Conservation (phyloP, 2,329 filamentous ascomycete genomes). For the Aureobasidium sp. region DNA sequence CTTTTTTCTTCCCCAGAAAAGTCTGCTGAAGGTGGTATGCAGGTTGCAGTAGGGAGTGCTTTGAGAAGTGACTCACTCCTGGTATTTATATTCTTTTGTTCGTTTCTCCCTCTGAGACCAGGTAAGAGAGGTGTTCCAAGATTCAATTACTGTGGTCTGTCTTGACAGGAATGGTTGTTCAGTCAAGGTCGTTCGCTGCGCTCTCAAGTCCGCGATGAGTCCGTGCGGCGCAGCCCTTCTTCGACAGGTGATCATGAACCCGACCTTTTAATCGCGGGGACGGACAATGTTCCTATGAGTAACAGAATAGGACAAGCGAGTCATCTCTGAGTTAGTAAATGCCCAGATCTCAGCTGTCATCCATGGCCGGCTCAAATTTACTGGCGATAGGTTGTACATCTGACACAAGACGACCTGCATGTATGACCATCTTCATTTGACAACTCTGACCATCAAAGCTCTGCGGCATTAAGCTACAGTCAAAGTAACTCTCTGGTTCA, state of each 20-base stretch:
- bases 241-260: background rate
- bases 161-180: background rate
- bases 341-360: background rate
- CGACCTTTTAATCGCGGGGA: background rate
- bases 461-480: no score
- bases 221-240: background rate
- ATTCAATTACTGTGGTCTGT: background rate
- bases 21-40: background rate
- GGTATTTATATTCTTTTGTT: no score
- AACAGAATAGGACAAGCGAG: background rate
- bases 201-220: background rate
- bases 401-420: background rate
- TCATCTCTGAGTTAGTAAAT: background rate
- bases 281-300: background rate
- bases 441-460: background rate
- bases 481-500: background rate
- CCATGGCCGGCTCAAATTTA: no score
- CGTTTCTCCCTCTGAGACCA: no score
- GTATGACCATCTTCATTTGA: background rate
- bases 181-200: background rate
- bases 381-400: background rate
- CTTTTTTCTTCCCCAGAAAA: conserved; percentile 3
- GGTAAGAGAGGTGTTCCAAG: background rate
- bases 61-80: background rate
- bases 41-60: background rate